Evolutionary conservation across 768 basidiomycete genomes (phyloP), one percentile per base, ranked within the genome.

Genomic region (Trametes maxima): DNA sequence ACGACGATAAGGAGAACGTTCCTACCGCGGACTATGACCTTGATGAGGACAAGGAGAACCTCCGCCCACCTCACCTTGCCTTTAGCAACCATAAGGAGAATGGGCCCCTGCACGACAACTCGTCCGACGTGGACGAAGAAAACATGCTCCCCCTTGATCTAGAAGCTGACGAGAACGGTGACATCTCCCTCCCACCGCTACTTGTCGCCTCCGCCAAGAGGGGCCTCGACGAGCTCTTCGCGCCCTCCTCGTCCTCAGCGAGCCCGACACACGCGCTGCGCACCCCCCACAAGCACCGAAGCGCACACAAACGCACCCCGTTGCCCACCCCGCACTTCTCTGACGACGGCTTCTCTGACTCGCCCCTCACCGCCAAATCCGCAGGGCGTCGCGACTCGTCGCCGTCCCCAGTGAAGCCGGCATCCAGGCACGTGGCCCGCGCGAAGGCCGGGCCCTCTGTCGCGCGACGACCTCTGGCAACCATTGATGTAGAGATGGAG

Each of bases 231-330:
- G 50, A 53, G 28, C 43, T 64, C 22, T 19, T 56, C 42, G 52
- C 33, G 36, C 57, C 59, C 8, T 50, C 63, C 24, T 58, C 56
- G 13, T 57, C 65, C 21, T 62, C 68, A 21, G 40, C 64, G 17
- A 58, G 48, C 28, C 48, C 62, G 2, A n/a, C 43, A 19, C 67
- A 68, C 58, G 61, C 69, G 11, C 60, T 64, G 3, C 64, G 67
- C 40, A 70, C 71, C 1, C 71, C 71, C 8, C 69, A 65, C 54
- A 68, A 67, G 37, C 65, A 53, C n/a, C 67, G 65, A 37, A 63
- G 61, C 59, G 65, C 64, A 11, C 62, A 62, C 37, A 63, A 69
- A 36, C 68, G 66, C 59, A 48, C 45, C n/a, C 71, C 69, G 7
- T 65, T 72, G 5, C 61, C 63, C 5, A 67, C 67, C 7, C 68